Percentiles rank a stretch among this genome's conserved stretches.
Evolutionary conservation across 805 yeast genomes (phyloP).

Genomic region (Candida stauntonica): DNA sequence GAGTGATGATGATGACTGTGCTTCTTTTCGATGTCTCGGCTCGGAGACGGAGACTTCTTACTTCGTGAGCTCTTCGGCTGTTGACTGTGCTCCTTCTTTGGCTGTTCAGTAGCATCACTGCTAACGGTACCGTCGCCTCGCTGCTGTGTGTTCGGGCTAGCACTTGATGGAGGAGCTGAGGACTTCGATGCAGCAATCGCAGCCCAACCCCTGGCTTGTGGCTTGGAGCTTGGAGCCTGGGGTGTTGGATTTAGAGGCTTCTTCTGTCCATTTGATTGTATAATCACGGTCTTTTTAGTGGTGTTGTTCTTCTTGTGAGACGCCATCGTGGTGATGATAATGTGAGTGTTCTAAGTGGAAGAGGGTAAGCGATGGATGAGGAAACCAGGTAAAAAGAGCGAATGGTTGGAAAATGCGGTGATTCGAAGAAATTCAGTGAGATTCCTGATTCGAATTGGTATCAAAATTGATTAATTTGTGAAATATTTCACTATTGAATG

Average conservation of each 20-base stretch:
- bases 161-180: not conserved
- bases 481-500: too few species aligned
- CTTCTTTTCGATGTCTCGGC: not conserved
- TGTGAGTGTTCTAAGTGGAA: too few species aligned
- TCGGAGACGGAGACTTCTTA: conserved; percentile 11
- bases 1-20: too few species aligned
- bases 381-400: too few species aligned
- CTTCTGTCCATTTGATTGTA: conserved; percentile 1
- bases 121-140: too few species aligned
- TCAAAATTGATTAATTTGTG: too few species aligned
- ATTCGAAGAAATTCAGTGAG: too few species aligned
- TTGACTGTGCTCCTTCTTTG: not conserved
- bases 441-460: too few species aligned
- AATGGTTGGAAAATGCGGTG: too few species aligned
- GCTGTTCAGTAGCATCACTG: too few species aligned
- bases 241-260: not conserved
- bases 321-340: conserved; percentile 3
- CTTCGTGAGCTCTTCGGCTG: conserved; percentile 1
- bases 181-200: conserved; percentile 16
- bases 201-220: conserved; percentile 18
- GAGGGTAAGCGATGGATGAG: too few species aligned
- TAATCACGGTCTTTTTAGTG: not conserved
- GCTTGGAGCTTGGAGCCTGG: too few species aligned
- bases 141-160: not conserved
- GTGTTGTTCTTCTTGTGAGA: conserved; percentile 4